Evolutionary conservation across 345 rosid species (phyloP).

Genomic region (Raphanus sativus): DNA sequence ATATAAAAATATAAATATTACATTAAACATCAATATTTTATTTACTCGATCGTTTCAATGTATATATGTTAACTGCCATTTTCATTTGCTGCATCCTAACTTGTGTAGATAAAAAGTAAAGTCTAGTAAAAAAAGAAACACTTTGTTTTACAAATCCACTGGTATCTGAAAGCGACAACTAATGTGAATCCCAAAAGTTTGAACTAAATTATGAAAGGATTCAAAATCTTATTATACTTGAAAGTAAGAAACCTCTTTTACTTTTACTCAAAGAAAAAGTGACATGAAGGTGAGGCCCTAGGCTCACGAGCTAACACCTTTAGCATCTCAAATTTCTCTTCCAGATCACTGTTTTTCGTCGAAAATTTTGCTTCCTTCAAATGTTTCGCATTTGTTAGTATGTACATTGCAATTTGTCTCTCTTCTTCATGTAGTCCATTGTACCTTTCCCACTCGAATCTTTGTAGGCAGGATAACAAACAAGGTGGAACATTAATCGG

Average conservation of each 20-base stretch:
- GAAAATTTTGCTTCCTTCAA: constrained; percentile 17
- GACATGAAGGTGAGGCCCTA: constrained; percentile 22
- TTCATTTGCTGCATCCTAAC: neutral
- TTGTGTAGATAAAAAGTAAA: constrained; percentile 12
- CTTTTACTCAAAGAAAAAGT: constrained; percentile 8
- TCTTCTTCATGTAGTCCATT: constrained; percentile 25
- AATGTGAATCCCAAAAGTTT: neutral
- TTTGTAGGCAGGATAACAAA: constrained; percentile 6
- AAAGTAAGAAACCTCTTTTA: neutral
- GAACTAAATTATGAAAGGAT: neutral
- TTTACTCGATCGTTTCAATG: too few relatives aligned
- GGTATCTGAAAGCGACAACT: neutral
- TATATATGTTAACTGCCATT: neutral
- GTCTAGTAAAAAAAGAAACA: neutral
- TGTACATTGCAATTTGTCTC: constrained; percentile 23
- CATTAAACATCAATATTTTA: too few relatives aligned
- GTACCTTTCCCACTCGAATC: constrained; percentile 15
- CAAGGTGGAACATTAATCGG: neutral
- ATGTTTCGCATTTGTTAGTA: constrained; percentile 16
- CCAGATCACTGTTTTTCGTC: neutral
- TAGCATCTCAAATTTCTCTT: constrained; percentile 9
- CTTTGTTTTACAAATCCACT: constrained; percentile 1
- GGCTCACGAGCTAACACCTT: constrained; percentile 19
- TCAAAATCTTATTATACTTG: neutral
- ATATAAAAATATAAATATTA: too few relatives aligned